Evolutionary conservation across 192 early-diverging fungal genomes (phyloP), one percentile per base, ranked within the genome.

Genomic region (Thamnidium elegans): DNA sequence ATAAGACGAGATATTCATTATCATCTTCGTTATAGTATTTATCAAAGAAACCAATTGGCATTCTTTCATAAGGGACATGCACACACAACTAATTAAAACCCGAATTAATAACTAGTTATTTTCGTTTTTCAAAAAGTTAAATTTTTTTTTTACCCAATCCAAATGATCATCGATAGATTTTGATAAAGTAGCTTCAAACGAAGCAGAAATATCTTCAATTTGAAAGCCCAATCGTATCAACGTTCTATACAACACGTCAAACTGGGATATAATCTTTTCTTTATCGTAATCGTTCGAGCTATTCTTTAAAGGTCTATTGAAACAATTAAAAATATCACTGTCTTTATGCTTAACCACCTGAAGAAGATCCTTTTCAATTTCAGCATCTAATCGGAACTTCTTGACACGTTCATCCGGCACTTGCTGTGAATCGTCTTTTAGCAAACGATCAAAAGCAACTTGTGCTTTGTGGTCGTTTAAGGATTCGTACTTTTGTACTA

Each of bases 91-190:
- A 77, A 48, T 62, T 66, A 67, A 54, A 36, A 73, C 13, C 58
- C 59, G 53, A 53, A 65, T 67, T 53, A 60, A 72, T 9, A 78
- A 62, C 62, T 68, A 64, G 31, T 64, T 4, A 56, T 34, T 60
- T 43, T 26, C 9, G 44, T 34, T 46, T 15, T 10, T 15, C 20
- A 44, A 39, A 21, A 10, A 3, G 17, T 26, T n/a, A n/a, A n/a
- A n/a, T 1, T 4, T 23, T 53, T 15, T 36, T 36, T 47, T 31
- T 85, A 85, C 83, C 83, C 83, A 85, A 67, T 82, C 80, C 9
- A 85, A 53, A 9, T 76, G 63, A 63, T 70, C 73, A 11, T 77
- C 73, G 7, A 82, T 64, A 19, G 73, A 64, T 14, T 65, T 59
- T 13, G 76, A 65, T 39, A 68, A 63, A 14, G 78, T 78, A 6